Conservation (phyloP, 179 eudicot genomes). For the Beta lomatogona region DNA sequence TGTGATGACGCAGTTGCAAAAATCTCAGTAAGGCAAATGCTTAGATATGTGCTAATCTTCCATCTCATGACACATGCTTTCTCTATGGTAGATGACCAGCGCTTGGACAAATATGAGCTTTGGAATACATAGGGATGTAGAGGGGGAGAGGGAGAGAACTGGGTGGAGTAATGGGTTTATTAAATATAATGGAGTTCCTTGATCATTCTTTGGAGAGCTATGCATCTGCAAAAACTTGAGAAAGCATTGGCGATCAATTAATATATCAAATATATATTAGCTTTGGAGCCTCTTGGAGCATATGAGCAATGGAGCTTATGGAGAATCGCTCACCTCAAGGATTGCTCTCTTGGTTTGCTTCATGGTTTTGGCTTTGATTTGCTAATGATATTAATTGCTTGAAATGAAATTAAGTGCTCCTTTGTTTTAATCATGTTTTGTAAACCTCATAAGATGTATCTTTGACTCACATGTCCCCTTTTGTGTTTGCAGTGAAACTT, state of each 20-base stretch:
- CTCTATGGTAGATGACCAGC: constrained; percentile 96
- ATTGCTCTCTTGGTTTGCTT: constrained; percentile 97
- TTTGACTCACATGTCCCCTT: constrained; percentile 19
- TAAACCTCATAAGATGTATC: background rate
- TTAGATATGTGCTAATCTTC: constrained; percentile 48
- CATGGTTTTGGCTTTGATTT: constrained; percentile 54
- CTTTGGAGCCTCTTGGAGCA: constrained; percentile 90
- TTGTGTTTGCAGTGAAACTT: constrained; percentile 42
- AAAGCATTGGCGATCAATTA: constrained; percentile 68
- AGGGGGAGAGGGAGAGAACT: constrained; percentile 72
- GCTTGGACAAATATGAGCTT: constrained; percentile 97
- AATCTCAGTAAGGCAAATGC: constrained; percentile 49
- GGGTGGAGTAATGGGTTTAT: constrained; percentile 81
- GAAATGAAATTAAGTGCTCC: constrained; percentile 26
- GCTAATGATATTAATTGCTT: constrained; percentile 37
- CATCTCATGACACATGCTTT: constrained; percentile 84
- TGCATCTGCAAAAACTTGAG: constrained; percentile 64
- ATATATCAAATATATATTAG: constrained; percentile 64
- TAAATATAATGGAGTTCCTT: constrained; percentile 63
- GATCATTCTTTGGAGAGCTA: constrained; percentile 64
- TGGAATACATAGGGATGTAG: constrained; percentile 97
- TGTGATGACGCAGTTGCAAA: constrained; percentile 25
- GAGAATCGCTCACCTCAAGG: constrained; percentile 84
- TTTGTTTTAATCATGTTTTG: constrained; percentile 14
- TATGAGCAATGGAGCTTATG: constrained; percentile 84